A percentile compares a stretch with the other conserved stretches of the same genome.
phyloP scores from a whole-genome alignment of 1,284 basidiomycete genomes.

The Peniophora sp. region DNA sequence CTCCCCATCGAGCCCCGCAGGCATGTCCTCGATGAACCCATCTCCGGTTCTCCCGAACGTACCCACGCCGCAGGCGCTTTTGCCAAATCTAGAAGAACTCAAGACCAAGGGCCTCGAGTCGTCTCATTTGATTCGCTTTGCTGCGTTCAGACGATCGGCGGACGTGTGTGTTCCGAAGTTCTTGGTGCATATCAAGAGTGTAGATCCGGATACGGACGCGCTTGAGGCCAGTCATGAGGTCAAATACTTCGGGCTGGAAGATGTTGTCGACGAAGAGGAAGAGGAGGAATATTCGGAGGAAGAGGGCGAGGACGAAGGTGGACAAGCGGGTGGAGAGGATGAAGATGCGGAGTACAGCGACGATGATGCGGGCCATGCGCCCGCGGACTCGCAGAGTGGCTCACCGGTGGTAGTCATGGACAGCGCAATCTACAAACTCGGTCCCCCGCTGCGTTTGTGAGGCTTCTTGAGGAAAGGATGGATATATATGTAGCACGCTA shows the following conservation, averaged over 20 bases:
- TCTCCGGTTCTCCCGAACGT: background rate
- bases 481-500: too few species aligned
- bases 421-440: too few species aligned
- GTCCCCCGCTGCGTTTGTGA: too few species aligned
- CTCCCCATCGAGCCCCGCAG: too few species aligned
- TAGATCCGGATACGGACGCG: slow-evolving; percentile 14
- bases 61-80: slow-evolving; percentile 9
- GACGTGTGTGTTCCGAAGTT: slow-evolving; percentile 14
- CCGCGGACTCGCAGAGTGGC: too few species aligned
- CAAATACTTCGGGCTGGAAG: slow-evolving; percentile 1
- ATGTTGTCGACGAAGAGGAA: slow-evolving; percentile 1
- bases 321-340: slow-evolving; percentile 3
- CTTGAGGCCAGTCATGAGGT: slow-evolving; percentile 1
- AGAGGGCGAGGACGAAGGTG: slow-evolving; percentile 5
- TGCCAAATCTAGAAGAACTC: slow-evolving; percentile 17
- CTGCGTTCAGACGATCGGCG: slow-evolving; percentile 12
- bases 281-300: slow-evolving; percentile 4
- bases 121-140: slow-evolving; percentile 11
- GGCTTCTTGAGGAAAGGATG: too few species aligned
- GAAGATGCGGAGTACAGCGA: background rate
- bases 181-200: slow-evolving; percentile 15
- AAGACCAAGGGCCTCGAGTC: slow-evolving; percentile 16
- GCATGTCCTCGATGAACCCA: background rate
- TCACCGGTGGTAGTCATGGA: too few species aligned
- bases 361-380: background rate